These are phyloP conservation scores for Eragrostis nindensis DNA, from an alignment of 176 grass and related monocot species.

Conservation along the genomic window DNA sequence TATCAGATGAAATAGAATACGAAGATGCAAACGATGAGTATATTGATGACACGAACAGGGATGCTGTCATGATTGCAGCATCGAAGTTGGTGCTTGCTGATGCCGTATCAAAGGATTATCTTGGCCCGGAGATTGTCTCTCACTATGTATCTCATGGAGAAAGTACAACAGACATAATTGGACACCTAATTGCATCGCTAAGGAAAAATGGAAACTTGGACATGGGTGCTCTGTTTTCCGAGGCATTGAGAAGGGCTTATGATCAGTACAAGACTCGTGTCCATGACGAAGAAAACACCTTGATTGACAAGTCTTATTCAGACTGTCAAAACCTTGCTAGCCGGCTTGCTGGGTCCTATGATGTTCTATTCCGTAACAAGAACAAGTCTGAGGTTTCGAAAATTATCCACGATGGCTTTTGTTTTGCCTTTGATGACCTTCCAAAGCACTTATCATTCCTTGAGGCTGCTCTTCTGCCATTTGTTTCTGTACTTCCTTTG, in stretches of 20 bases:
- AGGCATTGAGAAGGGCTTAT: constrained; percentile 80
- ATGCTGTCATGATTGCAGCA: constrained; percentile 93
- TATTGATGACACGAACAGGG: constrained; percentile 93
- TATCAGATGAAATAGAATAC: constrained; percentile 99
- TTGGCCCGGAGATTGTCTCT: constrained; percentile 91
- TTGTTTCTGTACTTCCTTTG: constrained; percentile 75
- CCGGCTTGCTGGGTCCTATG: constrained; percentile 76
- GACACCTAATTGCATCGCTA: constrained; percentile 74
- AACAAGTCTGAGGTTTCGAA: constrained; percentile 86
- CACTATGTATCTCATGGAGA: constrained; percentile 78
- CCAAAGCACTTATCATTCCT: constrained; percentile 79
- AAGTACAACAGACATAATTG: constrained; percentile 86
- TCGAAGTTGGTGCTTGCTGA: constrained; percentile 83
- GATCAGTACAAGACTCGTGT: constrained; percentile 56
- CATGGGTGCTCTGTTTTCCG: constrained; percentile 70
- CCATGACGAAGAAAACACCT: constrained; percentile 46
- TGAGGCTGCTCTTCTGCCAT: constrained; percentile 78
- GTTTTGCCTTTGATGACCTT: constrained; percentile 72
- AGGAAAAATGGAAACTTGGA: constrained; percentile 73
- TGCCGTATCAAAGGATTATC: constrained; percentile 90
- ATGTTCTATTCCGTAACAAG: constrained; percentile 62
- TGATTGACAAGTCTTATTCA: constrained; percentile 63
- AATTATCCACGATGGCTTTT: constrained; percentile 71
- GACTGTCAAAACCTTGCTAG: constrained; percentile 89
- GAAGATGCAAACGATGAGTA: constrained; percentile 96